A percentile compares a stretch with the other conserved stretches of the same genome.
Conservation (phyloP, 805 yeast species). For the Maudiozyma bulderi region DNA sequence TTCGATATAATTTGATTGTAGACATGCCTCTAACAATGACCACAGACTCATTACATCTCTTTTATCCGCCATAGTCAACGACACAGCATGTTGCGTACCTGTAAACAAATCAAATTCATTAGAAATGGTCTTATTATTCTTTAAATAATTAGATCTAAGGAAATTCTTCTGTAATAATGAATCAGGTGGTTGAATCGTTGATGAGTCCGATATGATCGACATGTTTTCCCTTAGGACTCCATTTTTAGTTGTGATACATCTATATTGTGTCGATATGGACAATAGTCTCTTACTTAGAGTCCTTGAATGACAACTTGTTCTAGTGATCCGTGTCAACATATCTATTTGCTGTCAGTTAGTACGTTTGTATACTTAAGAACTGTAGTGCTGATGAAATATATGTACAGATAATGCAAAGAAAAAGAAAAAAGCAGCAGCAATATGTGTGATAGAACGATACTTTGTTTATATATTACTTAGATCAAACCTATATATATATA, state of each 20-base stretch:
- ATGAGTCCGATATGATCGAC: neutral
- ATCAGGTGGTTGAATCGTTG: neutral
- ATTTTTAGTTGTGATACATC: constrained; percentile 12
- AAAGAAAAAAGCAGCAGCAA: neutral
- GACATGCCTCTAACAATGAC: constrained; percentile 70
- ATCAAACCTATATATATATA: too few relatives aligned
- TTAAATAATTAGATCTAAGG: neutral
- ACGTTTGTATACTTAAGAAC: constrained; percentile 1
- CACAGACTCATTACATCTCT: constrained; percentile 44
- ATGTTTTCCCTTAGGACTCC: constrained; percentile 7
- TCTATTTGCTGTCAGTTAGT: neutral
- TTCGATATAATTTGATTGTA: constrained; percentile 52
- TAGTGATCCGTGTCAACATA: neutral
- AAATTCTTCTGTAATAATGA: neutral
- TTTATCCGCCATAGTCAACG: constrained; percentile 8
- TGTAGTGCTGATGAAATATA: neutral
- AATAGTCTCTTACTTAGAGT: neutral
- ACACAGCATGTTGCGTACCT: constrained; percentile 15
- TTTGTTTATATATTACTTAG: too few relatives aligned
- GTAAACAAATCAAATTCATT: constrained; percentile 20
- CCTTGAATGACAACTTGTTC: neutral
- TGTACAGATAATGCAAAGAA: neutral
- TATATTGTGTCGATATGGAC: neutral
- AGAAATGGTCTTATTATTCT: constrained; percentile 3
- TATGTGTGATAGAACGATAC: neutral